phyloP scores from a whole-genome alignment of 2,329 filamentous ascomycete species.

The Penicillium sp. region DNA sequence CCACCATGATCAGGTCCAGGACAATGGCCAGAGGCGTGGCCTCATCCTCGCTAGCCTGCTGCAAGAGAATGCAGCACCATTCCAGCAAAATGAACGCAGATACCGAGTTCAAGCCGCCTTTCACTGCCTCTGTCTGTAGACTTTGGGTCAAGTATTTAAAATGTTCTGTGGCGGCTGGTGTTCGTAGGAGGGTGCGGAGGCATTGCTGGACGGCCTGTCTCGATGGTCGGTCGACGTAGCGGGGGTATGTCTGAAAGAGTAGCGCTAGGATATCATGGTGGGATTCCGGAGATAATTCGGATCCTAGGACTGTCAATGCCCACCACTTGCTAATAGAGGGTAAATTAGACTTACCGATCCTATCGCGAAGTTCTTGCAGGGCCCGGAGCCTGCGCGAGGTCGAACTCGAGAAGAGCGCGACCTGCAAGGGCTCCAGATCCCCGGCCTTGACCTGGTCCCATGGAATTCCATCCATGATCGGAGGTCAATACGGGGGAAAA shows the following conservation, averaged over 20 bases:
- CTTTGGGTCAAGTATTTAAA: conserved; percentile 58
- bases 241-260: conserved; percentile 80
- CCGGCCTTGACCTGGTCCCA: conserved; percentile 44
- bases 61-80: conserved; percentile 78
- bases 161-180: conserved; percentile 48
- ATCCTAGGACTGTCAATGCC: conserved; percentile 25
- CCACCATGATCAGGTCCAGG: conserved; percentile 60
- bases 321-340: background rate
- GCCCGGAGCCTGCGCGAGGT: conserved; percentile 38
- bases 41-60: conserved; percentile 63
- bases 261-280: conserved; percentile 56
- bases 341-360: conserved; percentile 33
- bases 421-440: conserved; percentile 37
- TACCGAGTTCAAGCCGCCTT: conserved; percentile 67
- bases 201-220: conserved; percentile 78
- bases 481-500: conserved; percentile 26
- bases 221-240: conserved; percentile 80
- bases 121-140: conserved; percentile 67
- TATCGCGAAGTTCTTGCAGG: conserved; percentile 44
- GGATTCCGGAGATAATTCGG: conserved; percentile 30
- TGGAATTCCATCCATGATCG: conserved; percentile 42
- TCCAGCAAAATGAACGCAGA: conserved; percentile 86
- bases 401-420: conserved; percentile 41
- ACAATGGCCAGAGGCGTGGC: conserved; percentile 55
- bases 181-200: conserved; percentile 61